These are phyloP conservation scores for Jatropha podagrica DNA, from an alignment of 441 rosid genomes.

Conservation along the genomic window DNA sequence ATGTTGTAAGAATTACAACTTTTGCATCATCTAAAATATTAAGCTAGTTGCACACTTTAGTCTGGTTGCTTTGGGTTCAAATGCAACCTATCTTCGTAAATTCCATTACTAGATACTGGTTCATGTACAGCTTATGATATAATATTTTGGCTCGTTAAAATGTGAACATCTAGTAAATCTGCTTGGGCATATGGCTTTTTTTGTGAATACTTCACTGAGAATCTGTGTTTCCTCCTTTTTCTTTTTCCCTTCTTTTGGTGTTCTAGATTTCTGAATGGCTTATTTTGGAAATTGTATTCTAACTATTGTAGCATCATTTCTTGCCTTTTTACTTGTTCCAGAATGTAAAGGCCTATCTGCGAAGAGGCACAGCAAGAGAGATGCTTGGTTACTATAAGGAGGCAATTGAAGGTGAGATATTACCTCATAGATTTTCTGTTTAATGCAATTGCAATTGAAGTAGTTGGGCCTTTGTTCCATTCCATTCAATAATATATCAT, in stretches of 20 bases:
- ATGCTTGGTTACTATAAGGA: conserved; percentile 73
- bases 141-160: background rate
- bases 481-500: background rate
- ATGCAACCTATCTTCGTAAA: background rate
- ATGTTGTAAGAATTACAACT: background rate
- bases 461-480: background rate
- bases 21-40: no score
- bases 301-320: background rate
- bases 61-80: background rate
- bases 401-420: conserved; percentile 72
- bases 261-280: background rate
- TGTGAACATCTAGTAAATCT: background rate
- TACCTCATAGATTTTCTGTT: background rate
- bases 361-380: conserved; percentile 97
- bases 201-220: background rate
- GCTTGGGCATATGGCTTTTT: background rate
- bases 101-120: background rate
- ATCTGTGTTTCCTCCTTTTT: background rate
- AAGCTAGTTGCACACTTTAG: background rate
- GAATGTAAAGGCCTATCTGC: conserved; percentile 87
- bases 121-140: background rate
- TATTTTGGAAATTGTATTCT: background rate
- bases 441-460: background rate
- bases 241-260: background rate
- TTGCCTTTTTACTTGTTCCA: conserved; percentile 29